These are phyloP conservation scores for thale cress (Arabidopsis thaliana) DNA, from an alignment of 345 rosid genomes.

Conservation along the genomic window TAIR10.1 NC_003076.8:8068501-8069000, in stretches of 20 bases:
- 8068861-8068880: slow-evolving; percentile 59
- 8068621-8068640: not conserved
- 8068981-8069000: slow-evolving; percentile 74
- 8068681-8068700: not conserved
- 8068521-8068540: slow-evolving; percentile 48
- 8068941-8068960: slow-evolving; percentile 56
- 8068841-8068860: slow-evolving; percentile 11
- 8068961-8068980: slow-evolving; percentile 63
- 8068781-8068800: not conserved
- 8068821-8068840: not conserved
- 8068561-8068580: slow-evolving; percentile 52
- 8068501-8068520: slow-evolving; percentile 43
- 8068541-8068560: slow-evolving; percentile 55
- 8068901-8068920: slow-evolving; percentile 47
- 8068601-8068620: slow-evolving; percentile 35
- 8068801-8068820: not conserved
- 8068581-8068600: slow-evolving; percentile 55
- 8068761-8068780: not conserved
- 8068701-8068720: not conserved
- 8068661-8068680: not conserved
- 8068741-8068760: not conserved
- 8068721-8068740: not conserved
- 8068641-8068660: slow-evolving; percentile 8
- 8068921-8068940: slow-evolving; percentile 60
- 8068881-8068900: slow-evolving; percentile 62